Conservation (phyloP, 169 alveolate species). For the Neospora caninum region DNA sequence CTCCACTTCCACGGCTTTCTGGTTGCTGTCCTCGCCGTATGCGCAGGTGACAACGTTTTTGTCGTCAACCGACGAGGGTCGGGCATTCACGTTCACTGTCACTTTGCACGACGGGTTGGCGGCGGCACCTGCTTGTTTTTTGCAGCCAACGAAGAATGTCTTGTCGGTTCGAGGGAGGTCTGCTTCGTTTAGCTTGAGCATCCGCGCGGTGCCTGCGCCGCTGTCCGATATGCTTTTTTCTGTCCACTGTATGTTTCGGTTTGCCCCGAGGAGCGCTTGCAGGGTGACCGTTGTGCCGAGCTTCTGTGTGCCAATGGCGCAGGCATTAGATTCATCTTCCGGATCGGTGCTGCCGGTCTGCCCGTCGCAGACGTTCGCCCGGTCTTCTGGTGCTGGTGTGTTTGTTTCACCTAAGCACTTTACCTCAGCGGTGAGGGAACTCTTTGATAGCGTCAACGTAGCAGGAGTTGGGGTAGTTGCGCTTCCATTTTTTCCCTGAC, state of each 20-base stretch:
- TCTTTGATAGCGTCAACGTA: background rate
- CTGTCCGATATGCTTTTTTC: too few species aligned
- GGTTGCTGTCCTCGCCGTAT: background rate
- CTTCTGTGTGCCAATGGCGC: background rate
- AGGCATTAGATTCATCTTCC: background rate
- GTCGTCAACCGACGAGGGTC: conserved; percentile 2
- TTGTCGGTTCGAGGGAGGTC: background rate
- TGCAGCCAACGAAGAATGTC: conserved; percentile 5
- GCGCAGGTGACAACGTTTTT: conserved; percentile 6
- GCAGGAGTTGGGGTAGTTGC: too few species aligned
- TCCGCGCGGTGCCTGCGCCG: too few species aligned
- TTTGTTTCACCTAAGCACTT: background rate
- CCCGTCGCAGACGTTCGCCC: background rate
- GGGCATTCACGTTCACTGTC: background rate
- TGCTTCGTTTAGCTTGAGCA: background rate
- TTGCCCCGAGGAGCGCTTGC: background rate
- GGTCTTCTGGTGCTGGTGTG: background rate
- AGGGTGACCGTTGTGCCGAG: background rate
- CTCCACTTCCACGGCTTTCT: background rate
- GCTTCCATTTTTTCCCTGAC: background rate
- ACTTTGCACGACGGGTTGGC: background rate
- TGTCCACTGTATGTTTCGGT: background rate
- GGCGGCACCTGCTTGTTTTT: background rate
- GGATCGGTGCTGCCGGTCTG: too few species aligned
- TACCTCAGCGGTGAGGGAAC: background rate